Conservation (phyloP, 2,329 filamentous ascomycete genomes). For the Aspergillus ochraceus region DNA sequence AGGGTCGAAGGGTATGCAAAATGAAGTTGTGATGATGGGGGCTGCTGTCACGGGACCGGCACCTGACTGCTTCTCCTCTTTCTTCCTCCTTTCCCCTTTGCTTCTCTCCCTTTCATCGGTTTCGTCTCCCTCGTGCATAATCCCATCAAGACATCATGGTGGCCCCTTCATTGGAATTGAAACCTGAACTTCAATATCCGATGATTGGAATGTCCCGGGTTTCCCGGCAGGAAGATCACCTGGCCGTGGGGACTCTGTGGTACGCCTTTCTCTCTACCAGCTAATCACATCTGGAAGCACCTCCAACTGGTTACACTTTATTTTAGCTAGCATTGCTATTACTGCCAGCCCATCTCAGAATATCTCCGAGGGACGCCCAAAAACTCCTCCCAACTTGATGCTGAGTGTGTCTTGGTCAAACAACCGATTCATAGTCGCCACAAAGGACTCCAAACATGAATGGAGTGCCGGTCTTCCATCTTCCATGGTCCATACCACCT, state of each 20-base stretch:
- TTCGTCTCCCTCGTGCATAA: not conserved
- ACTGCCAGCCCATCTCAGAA: no score
- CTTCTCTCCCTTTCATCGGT: not conserved
- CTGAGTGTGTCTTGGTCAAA: not conserved
- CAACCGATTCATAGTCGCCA: not conserved
- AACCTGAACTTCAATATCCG: not conserved
- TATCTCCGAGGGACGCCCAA: no score
- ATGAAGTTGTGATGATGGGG: constrained; percentile 16
- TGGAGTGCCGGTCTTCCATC: not conserved
- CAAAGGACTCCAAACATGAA: not conserved
- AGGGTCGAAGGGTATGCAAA: not conserved
- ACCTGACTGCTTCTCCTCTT: not conserved
- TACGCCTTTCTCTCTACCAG: not conserved
- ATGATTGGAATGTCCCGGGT: not conserved
- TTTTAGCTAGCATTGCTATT: no score
- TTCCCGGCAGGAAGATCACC: not conserved
- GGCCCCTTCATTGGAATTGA: not conserved
- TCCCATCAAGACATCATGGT: not conserved
- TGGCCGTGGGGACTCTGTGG: not conserved
- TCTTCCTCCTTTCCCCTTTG: not conserved
- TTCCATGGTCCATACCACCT: not conserved
- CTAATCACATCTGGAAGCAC: no score
- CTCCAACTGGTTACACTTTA: not conserved
- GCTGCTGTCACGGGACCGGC: constrained; percentile 1
- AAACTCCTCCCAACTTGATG: not conserved